Percentiles rank a stretch among this genome's conserved stretches.
These are phyloP conservation scores for Penicillium olsonii DNA, from an alignment of 2,329 filamentous ascomycete genomes.

Conservation along the genomic window DNA sequence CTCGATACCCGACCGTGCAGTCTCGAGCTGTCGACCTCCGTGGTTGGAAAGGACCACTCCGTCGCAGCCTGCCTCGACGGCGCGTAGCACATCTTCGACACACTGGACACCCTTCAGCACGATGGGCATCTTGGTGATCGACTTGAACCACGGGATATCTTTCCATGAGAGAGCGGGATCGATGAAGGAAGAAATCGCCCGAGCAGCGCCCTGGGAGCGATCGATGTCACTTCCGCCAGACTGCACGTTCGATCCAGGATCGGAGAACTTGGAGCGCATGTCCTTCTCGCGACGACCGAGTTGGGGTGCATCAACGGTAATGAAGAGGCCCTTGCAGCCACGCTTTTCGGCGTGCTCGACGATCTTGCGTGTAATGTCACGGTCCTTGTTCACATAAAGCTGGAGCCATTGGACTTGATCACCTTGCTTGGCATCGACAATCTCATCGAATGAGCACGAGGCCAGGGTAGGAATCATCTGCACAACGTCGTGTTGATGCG, in stretches of 20 bases:
- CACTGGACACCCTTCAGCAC: conserved; percentile 95
- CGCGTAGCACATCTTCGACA: conserved; percentile 88
- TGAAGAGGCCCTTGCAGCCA: conserved; percentile 94
- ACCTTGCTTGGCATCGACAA: conserved; percentile 77
- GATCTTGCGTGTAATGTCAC: conserved; percentile 84
- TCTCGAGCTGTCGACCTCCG: conserved; percentile 91
- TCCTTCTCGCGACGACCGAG: conserved; percentile 95
- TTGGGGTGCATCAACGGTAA: conserved; percentile 96
- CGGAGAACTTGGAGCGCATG: conserved; percentile 90
- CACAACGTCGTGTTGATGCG: conserved; percentile 82
- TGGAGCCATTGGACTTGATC: conserved; percentile 95
- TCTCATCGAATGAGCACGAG: conserved; percentile 96
- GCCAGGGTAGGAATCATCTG: conserved; percentile 99
- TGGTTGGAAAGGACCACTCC: conserved; percentile 96
- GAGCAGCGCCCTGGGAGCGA: conserved; percentile 85
- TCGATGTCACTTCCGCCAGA: conserved; percentile 69
- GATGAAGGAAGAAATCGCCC: conserved; percentile 95
- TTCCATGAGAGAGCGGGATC: conserved; percentile 92
- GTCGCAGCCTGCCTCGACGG: conserved; percentile 78
- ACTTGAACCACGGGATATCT: conserved; percentile 89
- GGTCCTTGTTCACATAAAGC: conserved; percentile 95
- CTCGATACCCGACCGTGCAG: conserved; percentile 84
- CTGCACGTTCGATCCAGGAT: conserved; percentile 82
- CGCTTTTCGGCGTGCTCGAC: conserved; percentile 87
- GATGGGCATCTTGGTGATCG: conserved; percentile 91